A percentile compares a stretch with the other conserved stretches of the same genome.
These are phyloP conservation scores for Neofusicoccum sp. DNA, from an alignment of 2,329 filamentous ascomycete species.

Conservation along the genomic window DNA sequence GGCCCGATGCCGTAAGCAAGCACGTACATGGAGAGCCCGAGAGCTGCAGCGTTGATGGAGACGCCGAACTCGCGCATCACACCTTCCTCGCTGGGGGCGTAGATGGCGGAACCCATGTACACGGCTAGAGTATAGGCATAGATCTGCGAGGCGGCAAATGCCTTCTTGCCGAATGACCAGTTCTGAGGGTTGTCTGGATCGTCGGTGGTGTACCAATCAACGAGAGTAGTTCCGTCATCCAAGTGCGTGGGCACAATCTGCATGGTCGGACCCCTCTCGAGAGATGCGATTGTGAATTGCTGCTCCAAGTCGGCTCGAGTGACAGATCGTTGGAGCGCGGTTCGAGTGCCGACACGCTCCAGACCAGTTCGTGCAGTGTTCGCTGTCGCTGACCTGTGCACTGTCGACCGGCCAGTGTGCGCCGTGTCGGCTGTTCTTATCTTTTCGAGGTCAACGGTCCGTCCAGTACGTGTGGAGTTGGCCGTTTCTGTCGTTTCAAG, in stretches of 20 bases:
- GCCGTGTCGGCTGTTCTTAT: conserved; percentile 20
- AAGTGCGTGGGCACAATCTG: conserved; percentile 36
- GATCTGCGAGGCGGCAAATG: conserved; percentile 39
- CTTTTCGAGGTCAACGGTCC: conserved; percentile 33
- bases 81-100: conserved; percentile 43
- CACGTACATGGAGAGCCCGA: conserved; percentile 63
- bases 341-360: conserved; percentile 37
- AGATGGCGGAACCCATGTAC: conserved; percentile 55
- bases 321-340: conserved; percentile 35
- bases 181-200: conserved; percentile 26
- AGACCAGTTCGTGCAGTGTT: conserved; percentile 30
- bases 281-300: conserved; percentile 30
- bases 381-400: conserved; percentile 20
- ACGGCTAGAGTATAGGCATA: conserved; percentile 60
- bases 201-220: conserved; percentile 46
- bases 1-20: conserved; percentile 62
- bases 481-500: neutral
- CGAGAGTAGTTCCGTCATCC: conserved; percentile 38
- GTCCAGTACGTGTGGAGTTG: conserved; percentile 1
- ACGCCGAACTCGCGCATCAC: conserved; percentile 57
- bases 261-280: conserved; percentile 35
- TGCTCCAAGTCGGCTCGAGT: conserved; percentile 42
- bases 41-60: conserved; percentile 50
- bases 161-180: conserved; percentile 19
- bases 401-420: conserved; percentile 1